These are phyloP conservation scores for Colletotrichum tropicicola DNA, from an alignment of 2,329 filamentous ascomycete species.

Conservation along the genomic window DNA sequence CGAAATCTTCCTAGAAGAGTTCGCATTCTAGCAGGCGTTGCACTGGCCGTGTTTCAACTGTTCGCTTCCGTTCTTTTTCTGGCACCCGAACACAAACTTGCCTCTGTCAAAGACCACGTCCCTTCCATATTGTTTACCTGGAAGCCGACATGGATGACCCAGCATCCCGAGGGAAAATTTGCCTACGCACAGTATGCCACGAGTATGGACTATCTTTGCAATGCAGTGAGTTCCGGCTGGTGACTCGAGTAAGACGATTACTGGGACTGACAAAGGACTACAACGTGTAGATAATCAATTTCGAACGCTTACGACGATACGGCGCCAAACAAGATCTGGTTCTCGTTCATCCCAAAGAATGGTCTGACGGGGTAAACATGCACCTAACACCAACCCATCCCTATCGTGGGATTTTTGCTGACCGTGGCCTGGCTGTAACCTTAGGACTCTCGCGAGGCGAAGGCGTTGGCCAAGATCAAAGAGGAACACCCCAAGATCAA, in stretches of 20 bases:
- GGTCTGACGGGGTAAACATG: not conserved
- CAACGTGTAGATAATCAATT: slow-evolving; percentile 50
- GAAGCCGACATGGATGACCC: slow-evolving; percentile 4
- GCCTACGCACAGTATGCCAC: slow-evolving; percentile 61
- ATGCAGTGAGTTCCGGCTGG: slow-evolving; percentile 39
- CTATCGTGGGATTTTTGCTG: slow-evolving; percentile 46
- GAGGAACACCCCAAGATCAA: slow-evolving; percentile 36
- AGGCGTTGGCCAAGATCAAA: slow-evolving; percentile 38
- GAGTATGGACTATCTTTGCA: slow-evolving; percentile 55
- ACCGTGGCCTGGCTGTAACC: accelerated
- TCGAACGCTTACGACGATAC: slow-evolving; percentile 51
- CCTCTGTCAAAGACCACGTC: not conserved
- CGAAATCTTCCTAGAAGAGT: not conserved
- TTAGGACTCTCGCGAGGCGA: slow-evolving; percentile 31
- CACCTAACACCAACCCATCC: not conserved
- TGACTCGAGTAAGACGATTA: not conserved
- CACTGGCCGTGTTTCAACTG: not conserved
- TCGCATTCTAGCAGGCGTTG: not conserved
- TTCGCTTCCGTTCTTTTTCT: not conserved
- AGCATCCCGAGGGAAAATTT: slow-evolving; percentile 38
- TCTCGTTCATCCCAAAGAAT: slow-evolving; percentile 51
- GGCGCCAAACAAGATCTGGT: slow-evolving; percentile 53
- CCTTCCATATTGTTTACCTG: not conserved
- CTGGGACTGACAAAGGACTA: not conserved
- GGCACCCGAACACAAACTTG: not conserved